phyloP scores from a whole-genome alignment of 106 monocot species.

The Dendrobium huoshanense region DNA sequence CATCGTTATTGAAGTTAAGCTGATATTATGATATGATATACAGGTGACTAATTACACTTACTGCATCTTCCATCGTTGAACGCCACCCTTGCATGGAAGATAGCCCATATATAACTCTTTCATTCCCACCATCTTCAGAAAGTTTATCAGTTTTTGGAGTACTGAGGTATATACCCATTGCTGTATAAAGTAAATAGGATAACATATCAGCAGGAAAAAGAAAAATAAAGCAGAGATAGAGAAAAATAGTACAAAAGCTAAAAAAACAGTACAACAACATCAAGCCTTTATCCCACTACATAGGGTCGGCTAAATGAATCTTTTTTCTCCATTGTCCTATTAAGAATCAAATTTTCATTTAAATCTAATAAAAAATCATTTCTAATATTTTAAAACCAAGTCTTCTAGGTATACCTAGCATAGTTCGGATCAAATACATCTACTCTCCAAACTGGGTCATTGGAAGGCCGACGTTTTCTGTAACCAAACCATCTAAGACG shows the following conservation, averaged over 20 bases:
- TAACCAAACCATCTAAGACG: too few species aligned
- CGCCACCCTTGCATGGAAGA: slow-evolving; percentile 88
- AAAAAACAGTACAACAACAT: background rate
- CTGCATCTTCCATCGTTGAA: slow-evolving; percentile 74
- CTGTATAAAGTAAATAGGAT: background rate
- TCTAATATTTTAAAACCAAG: too few species aligned
- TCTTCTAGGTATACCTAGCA: too few species aligned
- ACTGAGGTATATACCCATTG: slow-evolving; percentile 69
- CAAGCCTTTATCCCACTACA: too few species aligned
- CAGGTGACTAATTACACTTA: slow-evolving; percentile 17
- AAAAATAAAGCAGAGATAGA: background rate
- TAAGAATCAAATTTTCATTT: too few species aligned
- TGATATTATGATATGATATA: background rate
- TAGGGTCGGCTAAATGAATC: too few species aligned
- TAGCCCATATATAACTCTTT: slow-evolving; percentile 39
- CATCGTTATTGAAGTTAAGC: too few species aligned
- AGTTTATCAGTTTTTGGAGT: slow-evolving; percentile 70
- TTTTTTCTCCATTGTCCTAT: too few species aligned
- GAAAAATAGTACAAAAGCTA: background rate
- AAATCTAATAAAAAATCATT: too few species aligned
- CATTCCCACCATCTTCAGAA: slow-evolving; percentile 73
- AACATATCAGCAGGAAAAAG: background rate
- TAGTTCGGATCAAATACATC: too few species aligned
- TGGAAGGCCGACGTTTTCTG: too few species aligned
- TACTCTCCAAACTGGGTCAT: too few species aligned